phyloP scores from a whole-genome alignment of 1,284 basidiomycete genomes.

The Fomes fomentarius region DNA sequence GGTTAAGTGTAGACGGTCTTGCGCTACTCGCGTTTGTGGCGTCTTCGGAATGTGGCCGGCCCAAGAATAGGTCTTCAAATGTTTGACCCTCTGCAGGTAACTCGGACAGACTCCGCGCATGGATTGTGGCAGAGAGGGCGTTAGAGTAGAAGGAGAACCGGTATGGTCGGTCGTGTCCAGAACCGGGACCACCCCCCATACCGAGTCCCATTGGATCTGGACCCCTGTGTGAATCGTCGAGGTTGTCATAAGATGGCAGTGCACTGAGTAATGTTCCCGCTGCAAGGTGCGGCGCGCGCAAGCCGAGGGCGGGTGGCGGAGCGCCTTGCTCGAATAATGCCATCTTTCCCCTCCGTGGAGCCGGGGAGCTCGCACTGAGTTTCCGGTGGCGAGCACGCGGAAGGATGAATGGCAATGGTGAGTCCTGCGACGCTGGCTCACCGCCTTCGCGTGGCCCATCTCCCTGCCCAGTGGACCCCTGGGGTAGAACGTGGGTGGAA shows the following conservation, averaged over 20 bases:
- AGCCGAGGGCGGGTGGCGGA: constrained; percentile 46
- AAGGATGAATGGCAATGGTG: constrained; percentile 28
- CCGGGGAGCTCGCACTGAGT: constrained; percentile 76
- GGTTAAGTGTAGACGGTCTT: constrained; percentile 16
- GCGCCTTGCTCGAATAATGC: constrained; percentile 82
- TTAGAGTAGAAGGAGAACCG: constrained; percentile 99
- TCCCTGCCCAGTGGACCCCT: constrained; percentile 10
- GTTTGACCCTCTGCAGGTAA: constrained; percentile 93
- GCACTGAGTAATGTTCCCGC: constrained; percentile 34
- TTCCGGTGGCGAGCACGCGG: constrained; percentile 73
- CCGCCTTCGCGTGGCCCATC: constrained; percentile 10
- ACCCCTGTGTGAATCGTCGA: constrained; percentile 20
- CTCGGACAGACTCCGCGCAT: constrained; percentile 91
- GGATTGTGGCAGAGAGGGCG: constrained; percentile 89
- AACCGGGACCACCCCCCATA: constrained; percentile 22
- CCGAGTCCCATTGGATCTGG: constrained; percentile 9
- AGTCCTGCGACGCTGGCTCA: constrained; percentile 16
- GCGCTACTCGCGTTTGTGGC: constrained; percentile 15
- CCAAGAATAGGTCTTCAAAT: constrained; percentile 90
- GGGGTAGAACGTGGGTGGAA: constrained; percentile 15
- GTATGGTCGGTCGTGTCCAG: constrained; percentile 88
- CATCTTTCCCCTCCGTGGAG: constrained; percentile 77
- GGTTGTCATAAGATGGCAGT: constrained; percentile 38
- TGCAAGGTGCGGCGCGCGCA: constrained; percentile 33
- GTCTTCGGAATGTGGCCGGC: constrained; percentile 35